phyloP scores from a whole-genome alignment of 768 basidiomycete genomes.

The Termitomyces sp. region DNA sequence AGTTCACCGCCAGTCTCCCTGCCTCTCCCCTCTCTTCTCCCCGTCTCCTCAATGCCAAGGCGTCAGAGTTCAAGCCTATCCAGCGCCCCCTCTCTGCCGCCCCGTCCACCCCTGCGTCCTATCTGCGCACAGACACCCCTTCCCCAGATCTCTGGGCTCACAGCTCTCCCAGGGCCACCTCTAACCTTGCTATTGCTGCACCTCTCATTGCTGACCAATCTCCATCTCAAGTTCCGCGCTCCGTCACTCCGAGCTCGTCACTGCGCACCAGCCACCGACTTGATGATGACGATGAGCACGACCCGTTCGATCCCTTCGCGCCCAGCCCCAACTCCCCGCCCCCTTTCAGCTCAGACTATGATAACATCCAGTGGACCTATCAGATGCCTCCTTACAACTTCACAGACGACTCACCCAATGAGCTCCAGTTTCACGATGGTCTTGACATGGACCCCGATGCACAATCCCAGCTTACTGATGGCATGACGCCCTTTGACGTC shows the following conservation, averaged over 20 bases:
- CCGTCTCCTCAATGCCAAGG: constrained; percentile 83
- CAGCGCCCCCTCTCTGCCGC: constrained; percentile 75
- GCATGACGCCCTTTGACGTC: constrained; percentile 98
- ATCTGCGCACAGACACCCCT: constrained; percentile 70
- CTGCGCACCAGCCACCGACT: constrained; percentile 59
- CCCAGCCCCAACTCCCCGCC: constrained; percentile 38
- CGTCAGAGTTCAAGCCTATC: constrained; percentile 83
- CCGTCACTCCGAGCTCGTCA: constrained; percentile 64
- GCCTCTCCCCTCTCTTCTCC: constrained; percentile 84
- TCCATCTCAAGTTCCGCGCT: constrained; percentile 34
- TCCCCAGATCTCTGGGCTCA: constrained; percentile 90
- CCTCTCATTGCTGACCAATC: constrained; percentile 75
- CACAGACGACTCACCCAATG: constrained; percentile 19
- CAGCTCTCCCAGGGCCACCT: constrained; percentile 59
- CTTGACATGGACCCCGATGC: constrained; percentile 44
- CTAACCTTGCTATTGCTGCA: constrained; percentile 88
- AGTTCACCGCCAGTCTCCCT: constrained; percentile 77
- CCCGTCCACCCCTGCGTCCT: constrained; percentile 52
- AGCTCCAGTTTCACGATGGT: constrained; percentile 15
- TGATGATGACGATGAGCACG: constrained; percentile 65
- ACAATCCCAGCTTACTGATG: constrained; percentile 59
- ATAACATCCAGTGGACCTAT: constrained; percentile 25
- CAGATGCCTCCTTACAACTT: constrained; percentile 19
- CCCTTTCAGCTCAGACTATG: constrained; percentile 65
- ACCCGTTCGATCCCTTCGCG: constrained; percentile 78